These are phyloP conservation scores for Xylaria sp. DNA, from an alignment of 2,329 filamentous ascomycete species.

Conservation along the genomic window DNA sequence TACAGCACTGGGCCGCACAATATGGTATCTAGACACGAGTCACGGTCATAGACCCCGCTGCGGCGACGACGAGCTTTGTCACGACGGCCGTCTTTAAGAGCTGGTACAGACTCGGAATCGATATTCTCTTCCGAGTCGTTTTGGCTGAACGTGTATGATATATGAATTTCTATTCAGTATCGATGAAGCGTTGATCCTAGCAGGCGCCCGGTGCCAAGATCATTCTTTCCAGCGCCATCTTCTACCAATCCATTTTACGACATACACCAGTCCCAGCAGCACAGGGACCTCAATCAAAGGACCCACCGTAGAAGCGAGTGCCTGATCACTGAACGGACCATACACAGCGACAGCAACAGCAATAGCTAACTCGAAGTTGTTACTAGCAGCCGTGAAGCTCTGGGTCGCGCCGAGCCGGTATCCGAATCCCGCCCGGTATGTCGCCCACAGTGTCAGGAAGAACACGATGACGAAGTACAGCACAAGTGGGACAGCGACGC, in stretches of 20 bases:
- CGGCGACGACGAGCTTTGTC: background rate
- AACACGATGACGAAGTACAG: constrained; percentile 86
- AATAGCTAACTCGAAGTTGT: constrained; percentile 93
- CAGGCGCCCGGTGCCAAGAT: constrained; percentile 8
- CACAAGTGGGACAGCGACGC: constrained; percentile 82
- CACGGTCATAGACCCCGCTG: too few species aligned
- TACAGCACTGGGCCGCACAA: too few species aligned
- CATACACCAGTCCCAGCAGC: constrained; percentile 79
- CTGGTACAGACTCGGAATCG: background rate
- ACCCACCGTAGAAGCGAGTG: constrained; percentile 83
- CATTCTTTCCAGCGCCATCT: constrained; percentile 65
- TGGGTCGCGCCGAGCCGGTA: constrained; percentile 79
- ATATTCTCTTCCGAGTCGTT: background rate
- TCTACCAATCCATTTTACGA: constrained; percentile 69
- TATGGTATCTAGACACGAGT: background rate
- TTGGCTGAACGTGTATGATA: background rate
- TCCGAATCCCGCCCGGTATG: constrained; percentile 75
- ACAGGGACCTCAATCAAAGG: constrained; percentile 90
- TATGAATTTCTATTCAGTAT: background rate
- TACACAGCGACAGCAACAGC: constrained; percentile 86
- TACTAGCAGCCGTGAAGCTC: constrained; percentile 89
- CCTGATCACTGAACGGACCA: constrained; percentile 81
- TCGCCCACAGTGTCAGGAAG: constrained; percentile 71
- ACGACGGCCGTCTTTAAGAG: background rate
- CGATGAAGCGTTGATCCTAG: background rate